Evolutionary conservation across 805 yeast species (phyloP), one percentile per base, ranked within the genome.

Genomic region (Candida oleophila): DNA sequence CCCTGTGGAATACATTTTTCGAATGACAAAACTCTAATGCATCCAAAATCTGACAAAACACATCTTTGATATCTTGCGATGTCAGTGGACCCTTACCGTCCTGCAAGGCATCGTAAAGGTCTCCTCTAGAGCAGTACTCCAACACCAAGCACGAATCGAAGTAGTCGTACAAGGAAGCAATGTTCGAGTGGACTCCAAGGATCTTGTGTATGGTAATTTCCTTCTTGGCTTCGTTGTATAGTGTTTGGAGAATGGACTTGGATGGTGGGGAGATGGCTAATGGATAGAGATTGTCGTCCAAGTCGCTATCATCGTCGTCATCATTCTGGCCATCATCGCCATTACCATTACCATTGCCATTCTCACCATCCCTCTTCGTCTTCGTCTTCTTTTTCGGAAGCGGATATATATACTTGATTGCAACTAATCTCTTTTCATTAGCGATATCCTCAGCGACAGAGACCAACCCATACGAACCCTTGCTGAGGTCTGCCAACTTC

Each of bases 401-500:
- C 18, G 87, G 85, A 55, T 82, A 84, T 46, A 90, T 85, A 61
- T 87, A 88, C 67, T 92, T 91, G 50, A 92, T 82, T 2, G 97
- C 98, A 22, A 87, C 95, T 41, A 87, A 66, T 46, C 72, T 69
- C 51, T 72, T 57, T 25, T 62, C 55, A 25, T 60, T 49, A 34
- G 71, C 66, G 21, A 76, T 73, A 63, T 92, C 96, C 56, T 82
- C 83, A 8, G 96, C 97, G 21, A 92, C 74, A 2, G 95, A 83
- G 7, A 92, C 98, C 41, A 87, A 78, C 43, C 98, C 98, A 65
- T 89, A 92, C 0, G 97, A 89, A 25, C 98, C 98, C 64, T 89
- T 91, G 60, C 91, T 88, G 49, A 92, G 80, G 59, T 83, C 88
- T 48, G 80, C 82, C 19, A 89, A 74, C 55, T 84, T 84, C 48